Base-by-base conservation (phyloP, 495 filamentous ascomycete genomes). In the Penicillium verhagenii region DNA sequence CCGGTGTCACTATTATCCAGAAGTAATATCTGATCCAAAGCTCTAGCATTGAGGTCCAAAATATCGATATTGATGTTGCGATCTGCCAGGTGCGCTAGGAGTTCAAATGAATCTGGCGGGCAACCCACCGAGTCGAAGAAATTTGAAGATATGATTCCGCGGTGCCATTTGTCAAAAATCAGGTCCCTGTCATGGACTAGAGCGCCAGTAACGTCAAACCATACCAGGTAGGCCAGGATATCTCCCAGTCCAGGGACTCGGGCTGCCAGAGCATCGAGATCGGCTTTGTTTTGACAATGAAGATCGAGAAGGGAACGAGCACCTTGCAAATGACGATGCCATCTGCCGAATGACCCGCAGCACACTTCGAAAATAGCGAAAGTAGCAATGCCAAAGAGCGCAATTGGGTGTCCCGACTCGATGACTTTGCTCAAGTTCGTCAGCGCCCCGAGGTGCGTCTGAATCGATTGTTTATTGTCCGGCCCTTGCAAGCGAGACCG, bases 301-400 rank as follows among this genome's bases (percentile, higher is more conserved):
- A 68, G 54, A 40, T 72, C 69, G 1, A 72, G 63, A 14, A 72
- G 48, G 4, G 67, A 72, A 50, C 65, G 63, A 3, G 69, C 69
- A 9, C 69, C 69, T 35, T 68, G 63, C 13, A 72, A 54, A 59
- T 72, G 69, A 19, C 65, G 58, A 38, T 68, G 63, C 69, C 69
- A 72, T 42, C 60, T 58, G 3, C 69, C 69, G 40, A 70, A 72
- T 3, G 65, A 60, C 2, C 65, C 67, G 16, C 66, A 65, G 37
- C 67, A 70, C 0, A 72, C 65, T 47, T 70, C 69, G 33, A 72
- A 70, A 19, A 72, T 68, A 2, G 69, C 67, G 24, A 72, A 70
- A 4, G 67, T 68, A 0, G 65, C 69, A 9, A 72, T 72, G 0
- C 67, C 69, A 37, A 72, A 66, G 13, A 72, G 44, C 4, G 67